These are phyloP conservation scores for Termitomyces titanicus DNA, from an alignment of 768 basidiomycete species.

Conservation along the genomic window DNA sequence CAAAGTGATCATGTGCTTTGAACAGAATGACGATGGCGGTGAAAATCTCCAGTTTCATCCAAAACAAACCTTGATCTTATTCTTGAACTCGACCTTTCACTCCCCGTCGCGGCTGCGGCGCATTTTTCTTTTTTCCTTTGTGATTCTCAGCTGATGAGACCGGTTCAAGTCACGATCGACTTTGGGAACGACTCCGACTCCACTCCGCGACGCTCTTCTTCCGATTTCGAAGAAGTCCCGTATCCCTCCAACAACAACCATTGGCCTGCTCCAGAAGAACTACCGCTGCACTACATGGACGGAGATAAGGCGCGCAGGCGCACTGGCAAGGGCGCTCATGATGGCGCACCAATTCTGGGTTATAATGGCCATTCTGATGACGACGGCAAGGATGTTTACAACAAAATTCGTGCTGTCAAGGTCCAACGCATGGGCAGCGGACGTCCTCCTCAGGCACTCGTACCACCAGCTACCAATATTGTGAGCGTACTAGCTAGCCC, in stretches of 20 bases:
- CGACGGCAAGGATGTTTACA: slow-evolving; percentile 50
- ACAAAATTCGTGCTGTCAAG: slow-evolving; percentile 38
- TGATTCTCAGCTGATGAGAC: slow-evolving; percentile 47
- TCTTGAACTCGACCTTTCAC: neutral
- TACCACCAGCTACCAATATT: slow-evolving; percentile 65
- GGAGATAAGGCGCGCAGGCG: slow-evolving; percentile 68
- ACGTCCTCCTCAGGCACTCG: slow-evolving; percentile 52
- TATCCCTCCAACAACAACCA: slow-evolving; percentile 45
- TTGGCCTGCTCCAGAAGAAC: slow-evolving; percentile 34
- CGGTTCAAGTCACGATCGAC: slow-evolving; percentile 65
- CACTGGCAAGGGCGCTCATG: slow-evolving; percentile 26
- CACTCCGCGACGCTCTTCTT: slow-evolving; percentile 46
- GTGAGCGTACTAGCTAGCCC: slow-evolving; percentile 32
- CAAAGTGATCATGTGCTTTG: slow-evolving; percentile 25
- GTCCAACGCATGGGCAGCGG: slow-evolving; percentile 54
- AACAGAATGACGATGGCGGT: slow-evolving; percentile 2
- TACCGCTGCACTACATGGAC: slow-evolving; percentile 49
- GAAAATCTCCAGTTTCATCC: neutral
- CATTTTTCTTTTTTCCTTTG: neutral
- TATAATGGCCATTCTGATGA: slow-evolving; percentile 36
- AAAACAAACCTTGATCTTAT: slow-evolving; percentile 1
- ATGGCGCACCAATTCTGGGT: slow-evolving; percentile 14
- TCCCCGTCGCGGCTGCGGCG: slow-evolving; percentile 6
- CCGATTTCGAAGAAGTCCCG: slow-evolving; percentile 69
- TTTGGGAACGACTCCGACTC: slow-evolving; percentile 58